Evolutionary conservation across 192 early-diverging fungal genomes (phyloP).

Genomic region (Lobosporangium transversale): DNA sequence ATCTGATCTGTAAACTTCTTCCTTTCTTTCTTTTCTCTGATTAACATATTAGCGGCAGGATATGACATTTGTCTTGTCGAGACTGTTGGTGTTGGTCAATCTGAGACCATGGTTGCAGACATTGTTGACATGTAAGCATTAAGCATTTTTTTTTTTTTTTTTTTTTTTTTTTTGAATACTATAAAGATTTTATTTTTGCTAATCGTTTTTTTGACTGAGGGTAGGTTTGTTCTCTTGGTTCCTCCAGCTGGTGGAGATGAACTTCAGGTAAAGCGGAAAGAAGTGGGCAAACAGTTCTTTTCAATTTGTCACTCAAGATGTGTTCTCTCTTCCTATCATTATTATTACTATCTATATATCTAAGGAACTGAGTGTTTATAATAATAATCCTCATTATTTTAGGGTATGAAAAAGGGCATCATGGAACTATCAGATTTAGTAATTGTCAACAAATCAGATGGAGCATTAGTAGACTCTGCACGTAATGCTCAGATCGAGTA

Average conservation of each 20-base stretch:
- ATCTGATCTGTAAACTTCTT: neutral
- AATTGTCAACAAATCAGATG: conserved; percentile 86
- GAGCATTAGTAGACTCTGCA: conserved; percentile 69
- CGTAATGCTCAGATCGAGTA: conserved; percentile 75
- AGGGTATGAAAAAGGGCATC: conserved; percentile 90
- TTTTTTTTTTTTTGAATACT: neutral
- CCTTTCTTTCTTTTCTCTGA: neutral
- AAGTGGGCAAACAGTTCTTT: neutral
- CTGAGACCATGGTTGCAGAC: conserved; percentile 86
- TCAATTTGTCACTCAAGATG: neutral
- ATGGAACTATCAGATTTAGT: conserved; percentile 87
- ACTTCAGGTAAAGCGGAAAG: conserved; percentile 63
- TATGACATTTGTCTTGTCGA: conserved; percentile 85
- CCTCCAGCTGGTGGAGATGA: conserved; percentile 88
- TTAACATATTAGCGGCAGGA: conserved; percentile 65
- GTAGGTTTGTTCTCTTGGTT: conserved; percentile 78
- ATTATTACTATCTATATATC: neutral
- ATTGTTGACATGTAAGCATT: conserved; percentile 80
- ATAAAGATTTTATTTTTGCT: too few species aligned
- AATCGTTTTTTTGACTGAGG: too few species aligned
- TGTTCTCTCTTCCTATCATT: neutral
- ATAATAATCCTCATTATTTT: neutral
- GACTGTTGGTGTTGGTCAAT: conserved; percentile 89
- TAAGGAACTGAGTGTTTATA: too few species aligned
- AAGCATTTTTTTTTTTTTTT: neutral